Percentiles rank a stretch among this genome's conserved stretches.
These are phyloP conservation scores for Xylaria acuta DNA, from an alignment of 495 filamentous ascomycete genomes.

Conservation along the genomic window DNA sequence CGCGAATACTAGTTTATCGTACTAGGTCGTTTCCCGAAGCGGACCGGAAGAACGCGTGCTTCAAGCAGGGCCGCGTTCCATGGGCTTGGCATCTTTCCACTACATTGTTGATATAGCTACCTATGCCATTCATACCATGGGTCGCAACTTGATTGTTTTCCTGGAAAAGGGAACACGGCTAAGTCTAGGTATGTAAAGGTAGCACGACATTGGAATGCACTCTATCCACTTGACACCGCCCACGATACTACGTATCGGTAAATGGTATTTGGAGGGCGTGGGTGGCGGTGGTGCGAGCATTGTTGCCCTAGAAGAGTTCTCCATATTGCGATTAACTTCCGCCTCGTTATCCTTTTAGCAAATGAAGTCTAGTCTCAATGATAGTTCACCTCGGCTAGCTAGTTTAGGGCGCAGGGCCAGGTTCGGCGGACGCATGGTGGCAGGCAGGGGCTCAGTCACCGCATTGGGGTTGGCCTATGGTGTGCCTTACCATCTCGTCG, in stretches of 20 bases:
- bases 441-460: too few species aligned
- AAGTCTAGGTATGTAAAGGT: background rate
- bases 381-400: background rate
- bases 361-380: background rate
- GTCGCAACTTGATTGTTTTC: constrained; percentile 2
- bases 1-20: constrained; percentile 3
- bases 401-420: background rate
- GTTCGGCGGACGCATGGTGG: background rate
- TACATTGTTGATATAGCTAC: background rate
- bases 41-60: constrained; percentile 15
- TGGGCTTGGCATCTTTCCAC: background rate
- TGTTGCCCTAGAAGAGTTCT: background rate
- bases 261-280: background rate
- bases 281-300: too few species aligned
- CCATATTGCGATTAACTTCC: background rate
- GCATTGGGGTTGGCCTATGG: too few species aligned
- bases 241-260: background rate
- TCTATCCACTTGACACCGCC: background rate
- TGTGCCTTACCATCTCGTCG: too few species aligned
- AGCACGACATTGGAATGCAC: background rate
- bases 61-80: background rate
- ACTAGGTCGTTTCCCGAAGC: constrained; percentile 16
- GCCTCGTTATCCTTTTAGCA: background rate
- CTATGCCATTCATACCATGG: background rate
- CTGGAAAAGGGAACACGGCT: background rate